Evolutionary conservation across 2,329 filamentous ascomycete species (phyloP), one percentile per base, ranked within the genome.

Genomic region (Alternaria sp.): DNA sequence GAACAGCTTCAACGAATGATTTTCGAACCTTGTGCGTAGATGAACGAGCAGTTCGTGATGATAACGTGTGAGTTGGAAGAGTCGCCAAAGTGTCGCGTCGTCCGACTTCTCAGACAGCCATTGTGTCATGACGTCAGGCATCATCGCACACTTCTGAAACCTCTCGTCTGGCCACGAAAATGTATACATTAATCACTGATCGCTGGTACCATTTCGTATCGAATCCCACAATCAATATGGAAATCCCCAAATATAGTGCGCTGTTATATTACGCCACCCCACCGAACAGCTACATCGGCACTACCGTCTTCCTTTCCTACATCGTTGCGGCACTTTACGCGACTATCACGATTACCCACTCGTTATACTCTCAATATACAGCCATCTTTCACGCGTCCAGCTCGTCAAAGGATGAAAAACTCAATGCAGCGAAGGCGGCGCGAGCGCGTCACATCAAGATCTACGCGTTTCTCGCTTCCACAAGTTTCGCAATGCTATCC

Each of bases 61-160:
- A n/a, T 21, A 14, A 17, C 29, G 28, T 33, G 44, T 46, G 8
- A 2, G 7, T 34, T 33, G 29, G 40, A 52, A 11, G 54, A 54
- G 37, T 13, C 39, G 41, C 46, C 48, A 46, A 42, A 48, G 31
- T 48, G 64, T 69, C 58, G 60, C 66, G 52, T 56, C 53, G 53
- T 51, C 65, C 63, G 65, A 62, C n/a, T 53, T 62, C 52, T 62
- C 62, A 65, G 46, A 72, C 70, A 60, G 33, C 42, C 33, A 60
- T 13, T 54, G 72, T 69, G 66, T 71, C 68, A 68, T 73, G 69
- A 75, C 71, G 69, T 74, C 71, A 72, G 54, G 23, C 48, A 60
- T 62, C 62, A 62, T 61, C 62, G 48, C 37, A 40, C 50, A 64
- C 57, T 51, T 44, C 8, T 45, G 33, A 56, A 50, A 54, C 44